A percentile compares a stretch with the other conserved stretches of the same genome.
Evolutionary conservation across 2,329 filamentous ascomycete genomes (phyloP).

Genomic region (Sclerotinia nivalis): DNA sequence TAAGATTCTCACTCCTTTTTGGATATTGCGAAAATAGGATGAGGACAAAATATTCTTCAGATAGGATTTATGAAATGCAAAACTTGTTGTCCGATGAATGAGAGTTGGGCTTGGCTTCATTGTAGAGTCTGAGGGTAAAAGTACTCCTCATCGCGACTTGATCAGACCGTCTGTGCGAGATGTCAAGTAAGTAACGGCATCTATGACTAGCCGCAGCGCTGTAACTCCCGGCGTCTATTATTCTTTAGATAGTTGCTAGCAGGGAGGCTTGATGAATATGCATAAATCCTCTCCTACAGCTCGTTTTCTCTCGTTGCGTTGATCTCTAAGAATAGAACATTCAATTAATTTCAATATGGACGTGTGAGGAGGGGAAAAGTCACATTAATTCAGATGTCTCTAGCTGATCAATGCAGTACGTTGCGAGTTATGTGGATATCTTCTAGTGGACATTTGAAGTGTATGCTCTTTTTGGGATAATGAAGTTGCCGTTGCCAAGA

Average conservation of each 20-base stretch:
- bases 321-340: constrained; percentile 13
- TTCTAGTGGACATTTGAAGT: background rate
- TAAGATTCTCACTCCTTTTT: background rate
- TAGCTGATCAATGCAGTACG: background rate
- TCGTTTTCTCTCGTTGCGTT: background rate
- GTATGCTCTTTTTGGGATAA: constrained; percentile 1
- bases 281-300: constrained; percentile 6
- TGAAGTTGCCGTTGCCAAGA: background rate
- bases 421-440: constrained; percentile 7
- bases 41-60: background rate
- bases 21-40: background rate
- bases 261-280: background rate
- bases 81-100: background rate
- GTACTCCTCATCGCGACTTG: background rate
- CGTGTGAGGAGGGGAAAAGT: background rate
- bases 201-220: background rate
- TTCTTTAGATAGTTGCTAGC: background rate
- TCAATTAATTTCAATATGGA: background rate
- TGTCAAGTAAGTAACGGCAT: constrained; percentile 3
- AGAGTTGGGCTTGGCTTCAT: background rate
- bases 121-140: background rate
- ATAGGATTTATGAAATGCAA: background rate
- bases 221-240: background rate
- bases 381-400: background rate
- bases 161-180: constrained; percentile 11